Evolutionary conservation across 2,329 filamentous ascomycete species (phyloP).

Genomic region (Cladosporium sp.): DNA sequence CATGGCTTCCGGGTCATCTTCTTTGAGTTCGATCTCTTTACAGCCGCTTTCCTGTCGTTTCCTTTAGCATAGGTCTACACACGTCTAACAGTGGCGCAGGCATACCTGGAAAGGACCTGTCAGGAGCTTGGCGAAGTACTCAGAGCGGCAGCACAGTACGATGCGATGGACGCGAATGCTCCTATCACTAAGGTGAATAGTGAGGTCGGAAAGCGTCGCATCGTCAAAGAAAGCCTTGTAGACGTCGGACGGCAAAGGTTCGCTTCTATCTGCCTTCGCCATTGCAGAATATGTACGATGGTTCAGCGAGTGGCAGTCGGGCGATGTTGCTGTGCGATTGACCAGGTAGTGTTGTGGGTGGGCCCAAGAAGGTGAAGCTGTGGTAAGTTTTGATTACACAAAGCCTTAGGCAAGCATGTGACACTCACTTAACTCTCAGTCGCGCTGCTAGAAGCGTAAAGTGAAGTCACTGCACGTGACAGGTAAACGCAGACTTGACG

Average conservation of each 20-base stretch:
- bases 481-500: too few relatives aligned
- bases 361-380: background rate
- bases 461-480: too few relatives aligned
- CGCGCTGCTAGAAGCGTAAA: too few relatives aligned
- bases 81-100: background rate
- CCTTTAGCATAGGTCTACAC: background rate
- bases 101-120: background rate
- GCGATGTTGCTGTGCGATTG: background rate
- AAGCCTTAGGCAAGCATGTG: background rate
- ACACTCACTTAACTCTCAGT: background rate
- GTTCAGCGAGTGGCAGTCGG: background rate
- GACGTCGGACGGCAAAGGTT: background rate
- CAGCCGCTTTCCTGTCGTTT: background rate
- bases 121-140: background rate
- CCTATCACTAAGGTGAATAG: background rate
- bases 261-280: background rate
- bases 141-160: conserved; percentile 1
- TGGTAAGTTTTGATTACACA: background rate
- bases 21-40: background rate
- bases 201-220: conserved; percentile 1
- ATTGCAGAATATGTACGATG: background rate
- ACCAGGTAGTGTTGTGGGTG: background rate
- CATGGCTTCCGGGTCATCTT: background rate
- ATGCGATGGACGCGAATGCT: background rate
- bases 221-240: conserved; percentile 1